These are phyloP conservation scores for Phytophthora ohioensis DNA, from an alignment of 352 stramenopile genomes.

Conservation along the genomic window DNA sequence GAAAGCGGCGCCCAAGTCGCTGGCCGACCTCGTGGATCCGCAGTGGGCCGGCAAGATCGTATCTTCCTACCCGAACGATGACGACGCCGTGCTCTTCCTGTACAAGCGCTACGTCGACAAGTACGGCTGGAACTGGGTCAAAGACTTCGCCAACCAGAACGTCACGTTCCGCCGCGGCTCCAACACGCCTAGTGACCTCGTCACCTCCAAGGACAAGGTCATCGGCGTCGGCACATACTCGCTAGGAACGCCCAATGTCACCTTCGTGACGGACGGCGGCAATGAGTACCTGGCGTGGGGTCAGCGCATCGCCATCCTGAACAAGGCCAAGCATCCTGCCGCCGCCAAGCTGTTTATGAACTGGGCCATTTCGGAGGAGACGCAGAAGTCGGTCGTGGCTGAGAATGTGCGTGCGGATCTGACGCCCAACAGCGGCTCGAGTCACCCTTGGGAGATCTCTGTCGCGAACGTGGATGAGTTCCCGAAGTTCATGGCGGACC, in stretches of 20 bases:
- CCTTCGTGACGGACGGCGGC: conserved; percentile 36
- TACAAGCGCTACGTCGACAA: conserved; percentile 56
- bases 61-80: conserved; percentile 59
- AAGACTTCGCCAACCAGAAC: conserved; percentile 50
- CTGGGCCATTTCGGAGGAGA: conserved; percentile 51
- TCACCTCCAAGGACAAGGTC: conserved; percentile 39
- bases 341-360: conserved; percentile 70
- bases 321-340: conserved; percentile 60
- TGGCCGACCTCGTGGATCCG: conserved; percentile 42
- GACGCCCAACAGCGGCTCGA: conserved; percentile 34
- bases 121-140: conserved; percentile 64
- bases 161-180: conserved; percentile 47
- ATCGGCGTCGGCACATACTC: conserved; percentile 40
- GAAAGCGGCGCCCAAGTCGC: conserved; percentile 26
- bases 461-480: conserved; percentile 46
- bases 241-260: conserved; percentile 27
- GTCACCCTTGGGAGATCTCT: conserved; percentile 45
- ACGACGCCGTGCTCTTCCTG: conserved; percentile 61
- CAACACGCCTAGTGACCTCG: conserved; percentile 38
- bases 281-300: conserved; percentile 54
- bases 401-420: conserved; percentile 53
- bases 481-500: conserved; percentile 59
- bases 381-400: conserved; percentile 39
- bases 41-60: conserved; percentile 51
- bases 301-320: conserved; percentile 66